Base-by-base conservation (phyloP, 495 filamentous ascomycete species). In the Podospora bellae-mahoneyi region DNA sequence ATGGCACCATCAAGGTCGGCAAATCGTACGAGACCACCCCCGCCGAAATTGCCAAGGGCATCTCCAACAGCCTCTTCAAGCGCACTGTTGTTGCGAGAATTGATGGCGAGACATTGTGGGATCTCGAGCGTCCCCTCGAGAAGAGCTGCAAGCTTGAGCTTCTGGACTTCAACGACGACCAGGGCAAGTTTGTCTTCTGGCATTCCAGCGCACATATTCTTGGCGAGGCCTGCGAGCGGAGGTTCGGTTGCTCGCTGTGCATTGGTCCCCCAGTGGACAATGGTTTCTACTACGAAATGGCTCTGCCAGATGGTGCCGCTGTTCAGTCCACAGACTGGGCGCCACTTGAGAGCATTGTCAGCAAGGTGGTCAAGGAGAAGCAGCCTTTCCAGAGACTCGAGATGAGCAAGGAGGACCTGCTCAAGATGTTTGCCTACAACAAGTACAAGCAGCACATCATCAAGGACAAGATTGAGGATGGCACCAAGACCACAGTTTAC, bases 211-310 rank as follows among this genome's bases (percentile, higher is more conserved):
- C 95, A 30, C 95, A 99, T 78, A 85, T 92, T 65, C 87, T 99
- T n/a, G 95, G 95, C 66, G 94, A 97, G 78, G 92, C 93, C 60
- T 91, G 89, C 55, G 96, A 99, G 78, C 86, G 89, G 69, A 86
- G 93, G 70, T 99, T 91, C 76, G 91, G 90, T 59, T 97, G 93
- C 80, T 87, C 93, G 67, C 84, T 99, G 60, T 96, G 92, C 71
- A 93, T 97, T 74, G 95, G 95, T 9, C 95, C 95, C 23, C 95
- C 74, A 26, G 76, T 92, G 39, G 88, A 94, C 16, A 89, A 94
- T 78, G 95, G 96, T 48, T 99, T 98, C 85, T 98, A 96, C 84
- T 98, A 98, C 78, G 94, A 99, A 75, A 97, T 98, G 93, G 89
- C 88, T 18, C 85, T 97, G 23, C 89, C 90, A 27, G 90, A 87